These are phyloP conservation scores for Sporothrix dimorphospora DNA, from an alignment of 2,329 filamentous ascomycete genomes.

Conservation along the genomic window DNA sequence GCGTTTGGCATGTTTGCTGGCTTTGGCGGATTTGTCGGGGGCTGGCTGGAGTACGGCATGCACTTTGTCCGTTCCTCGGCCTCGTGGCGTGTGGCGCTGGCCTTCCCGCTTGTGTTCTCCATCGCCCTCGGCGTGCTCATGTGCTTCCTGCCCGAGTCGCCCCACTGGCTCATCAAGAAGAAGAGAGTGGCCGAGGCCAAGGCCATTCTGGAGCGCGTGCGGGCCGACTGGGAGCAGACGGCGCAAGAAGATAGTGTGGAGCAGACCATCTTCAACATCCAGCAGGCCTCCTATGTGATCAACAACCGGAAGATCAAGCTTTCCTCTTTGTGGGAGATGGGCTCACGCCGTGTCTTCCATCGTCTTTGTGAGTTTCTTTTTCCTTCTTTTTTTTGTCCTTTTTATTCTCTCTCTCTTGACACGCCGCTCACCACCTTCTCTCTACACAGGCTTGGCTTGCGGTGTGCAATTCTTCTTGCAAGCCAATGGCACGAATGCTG, in stretches of 20 bases:
- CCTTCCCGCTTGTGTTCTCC: slow-evolving; percentile 45
- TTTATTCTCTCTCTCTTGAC: too few species aligned
- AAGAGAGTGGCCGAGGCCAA: slow-evolving; percentile 5
- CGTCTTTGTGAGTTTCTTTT: too few species aligned
- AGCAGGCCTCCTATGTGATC: not conserved
- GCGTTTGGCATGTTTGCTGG: slow-evolving; percentile 48
- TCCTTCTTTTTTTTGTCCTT: not conserved
- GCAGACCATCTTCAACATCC: slow-evolving; percentile 15
- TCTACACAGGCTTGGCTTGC: slow-evolving; percentile 14
- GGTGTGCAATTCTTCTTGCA: slow-evolving; percentile 1
- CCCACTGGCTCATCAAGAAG: slow-evolving; percentile 42
- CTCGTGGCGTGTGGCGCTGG: slow-evolving; percentile 60
- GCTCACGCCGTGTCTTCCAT: not conserved
- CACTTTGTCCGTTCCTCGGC: slow-evolving; percentile 49
- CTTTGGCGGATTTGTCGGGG: slow-evolving; percentile 37
- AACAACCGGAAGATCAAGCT: not conserved
- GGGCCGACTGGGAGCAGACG: not conserved
- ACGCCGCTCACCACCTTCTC: too few species aligned
- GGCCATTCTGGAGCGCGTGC: not conserved
- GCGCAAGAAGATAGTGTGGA: slow-evolving; percentile 3
- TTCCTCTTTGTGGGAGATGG: not conserved
- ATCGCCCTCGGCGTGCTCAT: slow-evolving; percentile 43
- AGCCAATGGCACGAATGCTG: slow-evolving; percentile 9
- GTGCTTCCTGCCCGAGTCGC: slow-evolving; percentile 47
- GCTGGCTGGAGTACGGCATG: slow-evolving; percentile 55